These are phyloP conservation scores for Myxozyma kluyveri DNA, from an alignment of 805 yeast species.

Conservation along the genomic window DNA sequence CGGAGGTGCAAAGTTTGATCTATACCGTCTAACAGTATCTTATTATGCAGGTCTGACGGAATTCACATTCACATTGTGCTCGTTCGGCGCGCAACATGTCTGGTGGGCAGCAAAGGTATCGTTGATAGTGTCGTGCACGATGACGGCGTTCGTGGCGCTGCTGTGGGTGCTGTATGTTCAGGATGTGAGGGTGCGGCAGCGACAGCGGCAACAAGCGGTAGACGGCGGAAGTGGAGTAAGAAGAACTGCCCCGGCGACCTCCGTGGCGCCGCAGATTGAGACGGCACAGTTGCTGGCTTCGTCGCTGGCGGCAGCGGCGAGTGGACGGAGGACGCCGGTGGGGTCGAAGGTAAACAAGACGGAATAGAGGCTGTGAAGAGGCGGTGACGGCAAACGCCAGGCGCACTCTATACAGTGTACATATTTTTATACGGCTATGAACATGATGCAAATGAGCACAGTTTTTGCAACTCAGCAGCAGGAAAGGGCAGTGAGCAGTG, in stretches of 20 bases:
- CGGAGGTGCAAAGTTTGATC: too few relatives aligned
- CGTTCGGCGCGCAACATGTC: conserved; percentile 80
- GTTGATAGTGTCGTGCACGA: not conserved
- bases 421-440: too few relatives aligned
- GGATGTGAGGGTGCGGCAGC: not conserved
- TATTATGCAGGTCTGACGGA: conserved; percentile 30
- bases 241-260: not conserved
- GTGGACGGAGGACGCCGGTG: not conserved
- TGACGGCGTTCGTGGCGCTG: not conserved
- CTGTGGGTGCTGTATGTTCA: not conserved
- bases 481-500: too few relatives aligned
- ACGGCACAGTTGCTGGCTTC: not conserved
- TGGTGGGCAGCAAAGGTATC: conserved; percentile 69
- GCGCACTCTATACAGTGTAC: too few relatives aligned
- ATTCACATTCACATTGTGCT: conserved; percentile 70
- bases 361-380: not conserved
- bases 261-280: not conserved
- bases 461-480: too few relatives aligned
- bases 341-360: not conserved
- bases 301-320: too few relatives aligned
- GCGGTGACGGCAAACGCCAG: too few relatives aligned
- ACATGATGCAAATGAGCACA: too few relatives aligned
- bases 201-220: not conserved
- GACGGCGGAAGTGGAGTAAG: not conserved
- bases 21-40: too few relatives aligned